These are phyloP conservation scores for Alnus rubra DNA, from an alignment of 306 rosid genomes.

Conservation along the genomic window DNA sequence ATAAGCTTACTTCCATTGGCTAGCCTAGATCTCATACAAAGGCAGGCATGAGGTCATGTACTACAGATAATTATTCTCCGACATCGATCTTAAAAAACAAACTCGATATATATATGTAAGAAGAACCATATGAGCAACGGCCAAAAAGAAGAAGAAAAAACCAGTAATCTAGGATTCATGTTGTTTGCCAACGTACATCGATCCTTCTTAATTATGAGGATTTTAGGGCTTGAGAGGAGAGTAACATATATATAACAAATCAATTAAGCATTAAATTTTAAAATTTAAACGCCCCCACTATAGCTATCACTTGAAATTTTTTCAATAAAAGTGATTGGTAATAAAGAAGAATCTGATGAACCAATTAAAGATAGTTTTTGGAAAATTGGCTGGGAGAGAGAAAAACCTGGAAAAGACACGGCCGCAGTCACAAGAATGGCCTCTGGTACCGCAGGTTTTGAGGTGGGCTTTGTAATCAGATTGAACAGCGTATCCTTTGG, in stretches of 20 bases:
- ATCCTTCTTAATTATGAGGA: conserved; percentile 4
- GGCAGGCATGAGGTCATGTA: conserved; percentile 12
- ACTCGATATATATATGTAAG: no score
- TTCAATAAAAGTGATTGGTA: not conserved
- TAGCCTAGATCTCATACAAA: conserved; percentile 22
- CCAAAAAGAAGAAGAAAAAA: not conserved
- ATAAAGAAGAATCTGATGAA: conserved; percentile 30
- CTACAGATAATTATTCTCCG: conserved; percentile 13
- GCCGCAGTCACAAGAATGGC: conserved; percentile 99
- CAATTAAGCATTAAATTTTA: not conserved
- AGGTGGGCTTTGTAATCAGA: conserved; percentile 97
- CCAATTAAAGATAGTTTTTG: not conserved
- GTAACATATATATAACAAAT: not conserved
- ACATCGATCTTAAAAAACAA: conserved; percentile 5
- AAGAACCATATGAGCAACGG: no score
- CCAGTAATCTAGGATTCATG: no score
- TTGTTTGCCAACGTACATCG: no score
- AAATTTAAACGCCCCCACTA: not conserved
- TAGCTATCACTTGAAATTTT: not conserved
- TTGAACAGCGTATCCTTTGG: conserved; percentile 91
- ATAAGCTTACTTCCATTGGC: conserved; percentile 17
- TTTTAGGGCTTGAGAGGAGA: conserved; percentile 38
- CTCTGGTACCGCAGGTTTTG: conserved; percentile 97
- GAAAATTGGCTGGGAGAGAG: not conserved
- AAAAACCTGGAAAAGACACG: conserved; percentile 91